These are phyloP conservation scores for Solanum virginianum DNA, from an alignment of 257 asterid species.

Conservation along the genomic window DNA sequence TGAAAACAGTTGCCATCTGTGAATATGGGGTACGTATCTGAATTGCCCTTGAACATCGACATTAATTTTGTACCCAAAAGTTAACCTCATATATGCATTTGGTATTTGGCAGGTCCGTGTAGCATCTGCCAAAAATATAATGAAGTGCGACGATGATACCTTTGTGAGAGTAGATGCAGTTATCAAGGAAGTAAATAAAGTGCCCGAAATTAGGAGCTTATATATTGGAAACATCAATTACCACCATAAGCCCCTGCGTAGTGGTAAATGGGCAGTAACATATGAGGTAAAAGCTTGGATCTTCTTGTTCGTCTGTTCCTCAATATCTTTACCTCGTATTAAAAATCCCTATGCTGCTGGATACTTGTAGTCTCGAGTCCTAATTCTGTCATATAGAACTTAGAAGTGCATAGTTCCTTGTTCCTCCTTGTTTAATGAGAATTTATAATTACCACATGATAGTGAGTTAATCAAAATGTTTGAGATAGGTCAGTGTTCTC, in stretches of 20 bases:
- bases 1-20: constrained; percentile 87
- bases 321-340: background rate
- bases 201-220: constrained; percentile 40
- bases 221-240: constrained; percentile 82
- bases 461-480: background rate
- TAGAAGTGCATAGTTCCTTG: background rate
- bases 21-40: constrained; percentile 67
- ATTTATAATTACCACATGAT: background rate
- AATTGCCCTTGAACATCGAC: background rate
- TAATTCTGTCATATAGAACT: background rate
- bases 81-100: background rate
- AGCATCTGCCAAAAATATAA: constrained; percentile 55
- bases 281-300: constrained; percentile 37
- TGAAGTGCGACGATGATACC: constrained; percentile 95
- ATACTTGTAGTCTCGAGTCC: background rate
- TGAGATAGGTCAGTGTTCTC: background rate
- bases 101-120: constrained; percentile 39
- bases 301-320: background rate
- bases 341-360: background rate
- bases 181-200: constrained; percentile 51
- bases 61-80: background rate
- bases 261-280: constrained; percentile 97
- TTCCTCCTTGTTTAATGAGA: background rate
- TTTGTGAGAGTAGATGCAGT: constrained; percentile 82
- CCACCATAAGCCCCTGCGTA: constrained; percentile 74